Base-by-base conservation (phyloP, 2,329 filamentous ascomycete genomes). In the Xylariaceae sp. region DNA sequence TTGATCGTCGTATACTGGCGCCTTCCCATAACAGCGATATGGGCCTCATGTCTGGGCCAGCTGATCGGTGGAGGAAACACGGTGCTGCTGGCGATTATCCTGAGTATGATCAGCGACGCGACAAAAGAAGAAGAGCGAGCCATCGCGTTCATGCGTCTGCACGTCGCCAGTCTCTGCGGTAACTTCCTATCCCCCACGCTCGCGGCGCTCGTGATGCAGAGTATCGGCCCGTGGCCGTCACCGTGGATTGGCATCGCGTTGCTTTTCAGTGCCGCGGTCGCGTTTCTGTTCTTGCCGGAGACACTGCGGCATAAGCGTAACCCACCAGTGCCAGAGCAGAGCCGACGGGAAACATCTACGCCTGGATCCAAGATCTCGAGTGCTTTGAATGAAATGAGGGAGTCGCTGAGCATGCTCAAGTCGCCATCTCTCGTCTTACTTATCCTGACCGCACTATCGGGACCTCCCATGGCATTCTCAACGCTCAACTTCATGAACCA, bases 121-220 rank as follows among this genome's bases (percentile, higher is more conserved):
- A 67, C 53, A 10, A 55, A 10, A 18, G 51, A 53, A 30, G 51
- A 55, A 38, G 47, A 51, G 18, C 53, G 71, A 51, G 62, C 68
- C 6, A 63, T 69, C 30, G 58, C 61, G 18, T 72, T 72, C 57
- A 76, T 77, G 58, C 75, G 78, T 66, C 75, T 75, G 50, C 75
- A 77, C 7, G 76, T 80, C 4, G 71, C 75, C 6, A 78, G 66
- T 64, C 76, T 80, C 48, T 67, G 71, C 27, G 78, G 78, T 17
- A 59, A 53, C 19, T 51, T 65, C 1, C 15, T 60, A 2, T 60
- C 63, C 0, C 63, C 65, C 2, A 55, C 57, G 2, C 42, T 67
- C 11, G 55, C 62, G 0, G 59, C 62, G 9, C n/a, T 59, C 9
- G 51, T 67, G 33, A 67, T 67, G 64, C 48, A 57, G 15, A 54